These are phyloP conservation scores for Fusarium verrucosum DNA, from an alignment of 2,329 filamentous ascomycete species.

Conservation along the genomic window DNA sequence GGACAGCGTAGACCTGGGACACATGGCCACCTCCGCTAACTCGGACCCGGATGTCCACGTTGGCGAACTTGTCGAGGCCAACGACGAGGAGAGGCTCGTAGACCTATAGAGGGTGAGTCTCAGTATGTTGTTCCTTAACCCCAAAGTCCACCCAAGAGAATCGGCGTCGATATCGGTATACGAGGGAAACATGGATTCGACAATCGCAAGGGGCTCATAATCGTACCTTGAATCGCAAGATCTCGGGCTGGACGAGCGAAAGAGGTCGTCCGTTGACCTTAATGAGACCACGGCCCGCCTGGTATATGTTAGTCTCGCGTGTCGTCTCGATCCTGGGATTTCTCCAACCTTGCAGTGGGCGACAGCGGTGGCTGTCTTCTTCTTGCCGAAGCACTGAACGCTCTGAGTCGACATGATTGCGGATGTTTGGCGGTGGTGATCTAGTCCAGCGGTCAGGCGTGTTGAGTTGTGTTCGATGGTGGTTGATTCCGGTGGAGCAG, in stretches of 20 bases:
- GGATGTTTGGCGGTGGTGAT: slow-evolving; percentile 43
- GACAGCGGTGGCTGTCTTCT: slow-evolving; percentile 89
- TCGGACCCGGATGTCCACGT: slow-evolving; percentile 90
- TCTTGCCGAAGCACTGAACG: slow-evolving; percentile 99
- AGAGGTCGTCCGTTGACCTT: slow-evolving; percentile 99
- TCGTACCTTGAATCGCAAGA: slow-evolving; percentile 94
- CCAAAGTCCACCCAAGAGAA: background rate
- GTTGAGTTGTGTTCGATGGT: slow-evolving; percentile 1
- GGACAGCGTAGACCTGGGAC: slow-evolving; percentile 97
- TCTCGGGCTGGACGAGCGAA: slow-evolving; percentile 91
- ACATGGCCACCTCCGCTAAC: slow-evolving; percentile 95
- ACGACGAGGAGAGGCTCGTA: slow-evolving; percentile 99
- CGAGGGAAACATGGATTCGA: background rate
- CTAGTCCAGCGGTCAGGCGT: slow-evolving; percentile 10
- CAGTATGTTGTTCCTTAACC: slow-evolving; percentile 33
- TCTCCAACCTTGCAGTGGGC: slow-evolving; percentile 86
- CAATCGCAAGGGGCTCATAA: slow-evolving; percentile 8
- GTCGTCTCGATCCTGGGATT: background rate
- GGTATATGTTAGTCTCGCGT: slow-evolving; percentile 45
- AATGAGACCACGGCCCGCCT: slow-evolving; percentile 76
- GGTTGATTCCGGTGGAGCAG: background rate
- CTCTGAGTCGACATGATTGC: slow-evolving; percentile 79
- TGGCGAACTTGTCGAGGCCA: slow-evolving; percentile 95
- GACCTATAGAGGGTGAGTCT: slow-evolving; percentile 66
- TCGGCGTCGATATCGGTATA: background rate